These are phyloP conservation scores for Vanilla planifolia DNA, from an alignment of 106 monocot genomes.

Conservation along the genomic window DNA sequence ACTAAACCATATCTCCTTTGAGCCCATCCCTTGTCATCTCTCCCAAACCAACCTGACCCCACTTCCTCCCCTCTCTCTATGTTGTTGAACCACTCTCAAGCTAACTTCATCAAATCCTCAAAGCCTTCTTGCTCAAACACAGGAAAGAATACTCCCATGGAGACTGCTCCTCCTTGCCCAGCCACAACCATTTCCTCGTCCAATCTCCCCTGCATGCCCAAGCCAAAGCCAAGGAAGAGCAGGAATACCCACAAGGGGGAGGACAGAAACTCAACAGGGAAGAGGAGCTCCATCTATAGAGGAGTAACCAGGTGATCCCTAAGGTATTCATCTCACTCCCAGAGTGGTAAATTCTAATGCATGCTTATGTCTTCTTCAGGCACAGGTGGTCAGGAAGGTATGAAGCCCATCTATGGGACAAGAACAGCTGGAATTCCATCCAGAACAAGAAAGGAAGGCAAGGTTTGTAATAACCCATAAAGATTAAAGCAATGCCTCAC, in stretches of 20 bases:
- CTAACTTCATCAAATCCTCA: background rate
- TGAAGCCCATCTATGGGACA: constrained; percentile 33
- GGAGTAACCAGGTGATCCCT: constrained; percentile 60
- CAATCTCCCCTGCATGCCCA: constrained; percentile 3
- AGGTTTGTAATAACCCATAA: constrained; percentile 7
- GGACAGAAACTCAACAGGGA: constrained; percentile 14
- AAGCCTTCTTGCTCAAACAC: background rate
- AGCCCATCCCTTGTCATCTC: background rate
- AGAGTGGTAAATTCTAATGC: background rate
- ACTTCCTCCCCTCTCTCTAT: constrained; percentile 2
- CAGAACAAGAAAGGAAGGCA: constrained; percentile 27
- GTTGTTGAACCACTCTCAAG: constrained; percentile 9
- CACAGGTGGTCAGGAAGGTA: constrained; percentile 30
- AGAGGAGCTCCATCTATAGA: constrained; percentile 72
- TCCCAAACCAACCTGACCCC: background rate
- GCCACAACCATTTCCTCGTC: constrained; percentile 2
- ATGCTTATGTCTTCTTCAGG: constrained; percentile 9
- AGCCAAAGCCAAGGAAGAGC: constrained; percentile 17
- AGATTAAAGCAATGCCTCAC: background rate
- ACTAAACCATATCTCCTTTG: background rate
- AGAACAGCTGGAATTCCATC: constrained; percentile 2
- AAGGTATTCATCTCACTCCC: no score
- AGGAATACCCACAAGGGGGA: background rate
- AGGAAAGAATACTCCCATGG: constrained; percentile 10
- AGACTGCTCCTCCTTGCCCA: constrained; percentile 9